Evolutionary conservation across 1,139 yeast genomes (phyloP).

Genomic region (Kodamaea sp.): DNA sequence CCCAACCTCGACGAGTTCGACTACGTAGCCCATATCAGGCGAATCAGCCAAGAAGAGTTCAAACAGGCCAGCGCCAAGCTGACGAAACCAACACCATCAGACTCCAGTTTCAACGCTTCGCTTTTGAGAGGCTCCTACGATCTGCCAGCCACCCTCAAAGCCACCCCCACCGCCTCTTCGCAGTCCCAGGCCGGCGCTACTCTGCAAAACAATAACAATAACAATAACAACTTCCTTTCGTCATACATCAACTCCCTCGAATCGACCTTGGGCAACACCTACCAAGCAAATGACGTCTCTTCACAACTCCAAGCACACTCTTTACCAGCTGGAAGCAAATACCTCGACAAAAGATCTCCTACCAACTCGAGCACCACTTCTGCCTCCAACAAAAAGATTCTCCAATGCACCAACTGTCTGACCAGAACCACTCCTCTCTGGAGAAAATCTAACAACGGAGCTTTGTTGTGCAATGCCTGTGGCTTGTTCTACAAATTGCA

Average conservation of each 20-base stretch:
- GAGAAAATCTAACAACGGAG: constrained; percentile 48
- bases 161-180: background rate
- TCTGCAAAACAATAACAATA: background rate
- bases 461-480: constrained; percentile 49
- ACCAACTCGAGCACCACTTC: constrained; percentile 10
- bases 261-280: constrained; percentile 34
- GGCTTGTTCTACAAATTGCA: constrained; percentile 49
- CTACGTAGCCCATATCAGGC: constrained; percentile 48
- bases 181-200: background rate
- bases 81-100: constrained; percentile 1
- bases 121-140: too few relatives aligned
- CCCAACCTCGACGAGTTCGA: constrained; percentile 46
- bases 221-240: constrained; percentile 31
- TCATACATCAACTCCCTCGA: constrained; percentile 45
- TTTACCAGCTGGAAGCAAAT: constrained; percentile 1
- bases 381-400: constrained; percentile 19
- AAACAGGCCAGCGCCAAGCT: constrained; percentile 6
- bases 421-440: constrained; percentile 50
- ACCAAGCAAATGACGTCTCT: constrained; percentile 5
- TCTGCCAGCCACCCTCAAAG: background rate
- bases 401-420: constrained; percentile 48
- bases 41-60: constrained; percentile 44
- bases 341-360: constrained; percentile 2
- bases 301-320: background rate
- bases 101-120: background rate